These are phyloP conservation scores for Furcasterigmium furcatum DNA, from an alignment of 2,329 filamentous ascomycete genomes.

Conservation along the genomic window DNA sequence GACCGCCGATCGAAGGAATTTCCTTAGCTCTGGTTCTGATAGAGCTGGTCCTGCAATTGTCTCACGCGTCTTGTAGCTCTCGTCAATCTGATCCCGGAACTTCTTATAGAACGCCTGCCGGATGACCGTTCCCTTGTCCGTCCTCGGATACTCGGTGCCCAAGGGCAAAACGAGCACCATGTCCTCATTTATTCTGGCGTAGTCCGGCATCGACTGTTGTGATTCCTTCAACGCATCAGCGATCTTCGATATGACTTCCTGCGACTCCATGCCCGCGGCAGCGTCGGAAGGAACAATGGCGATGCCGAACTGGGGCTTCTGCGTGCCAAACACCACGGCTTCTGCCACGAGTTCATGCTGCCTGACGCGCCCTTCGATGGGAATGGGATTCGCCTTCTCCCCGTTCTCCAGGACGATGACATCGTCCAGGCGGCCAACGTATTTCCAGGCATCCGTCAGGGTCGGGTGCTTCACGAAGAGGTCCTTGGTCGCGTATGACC, in stretches of 20 bases:
- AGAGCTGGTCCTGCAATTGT: too few species aligned
- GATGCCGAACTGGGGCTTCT: constrained; percentile 24
- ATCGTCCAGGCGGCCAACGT: constrained; percentile 31
- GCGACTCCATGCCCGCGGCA: constrained; percentile 18
- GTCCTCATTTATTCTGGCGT: constrained; percentile 38
- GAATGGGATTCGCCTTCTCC: constrained; percentile 33
- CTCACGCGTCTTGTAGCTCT: too few species aligned
- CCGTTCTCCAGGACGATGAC: constrained; percentile 32
- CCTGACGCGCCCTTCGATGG: constrained; percentile 28
- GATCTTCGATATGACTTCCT: constrained; percentile 29
- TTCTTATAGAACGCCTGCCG: constrained; percentile 31
- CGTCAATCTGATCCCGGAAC: constrained; percentile 32
- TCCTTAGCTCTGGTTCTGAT: constrained; percentile 22
- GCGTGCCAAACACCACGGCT: constrained; percentile 27
- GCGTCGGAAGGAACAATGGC: constrained; percentile 23
- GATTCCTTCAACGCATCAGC: constrained; percentile 36
- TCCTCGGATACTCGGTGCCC: constrained; percentile 30
- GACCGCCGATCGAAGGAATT: constrained; percentile 27
- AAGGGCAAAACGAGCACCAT: constrained; percentile 29
- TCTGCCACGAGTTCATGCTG: constrained; percentile 26
- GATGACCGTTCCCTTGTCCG: constrained; percentile 44
- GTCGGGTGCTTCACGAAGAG: constrained; percentile 31
- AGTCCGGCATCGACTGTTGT: too few species aligned
- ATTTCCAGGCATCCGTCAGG: constrained; percentile 31
- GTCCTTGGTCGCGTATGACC: constrained; percentile 30